Conservation (phyloP, 148 eudicot genomes). For the Pouteria glomerata region DNA sequence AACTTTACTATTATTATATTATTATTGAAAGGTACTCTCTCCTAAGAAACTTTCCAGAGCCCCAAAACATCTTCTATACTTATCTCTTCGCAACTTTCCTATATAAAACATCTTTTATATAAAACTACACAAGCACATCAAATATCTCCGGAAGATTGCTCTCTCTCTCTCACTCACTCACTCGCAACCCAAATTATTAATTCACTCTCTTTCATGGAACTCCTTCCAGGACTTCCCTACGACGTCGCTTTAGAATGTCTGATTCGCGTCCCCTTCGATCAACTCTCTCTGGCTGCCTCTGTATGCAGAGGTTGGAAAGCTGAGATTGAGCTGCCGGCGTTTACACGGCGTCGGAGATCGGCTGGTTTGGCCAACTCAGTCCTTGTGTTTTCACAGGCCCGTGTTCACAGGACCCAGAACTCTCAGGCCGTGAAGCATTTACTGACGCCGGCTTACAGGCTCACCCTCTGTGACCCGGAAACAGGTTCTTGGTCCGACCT, state of each 20-base stretch:
- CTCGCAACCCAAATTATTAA: neutral
- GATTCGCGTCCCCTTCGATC: conserved; percentile 38
- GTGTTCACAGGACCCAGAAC: conserved; percentile 12
- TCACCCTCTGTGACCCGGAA: conserved; percentile 46
- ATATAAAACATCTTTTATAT: no score
- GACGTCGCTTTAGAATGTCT: conserved; percentile 66
- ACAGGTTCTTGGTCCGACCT: conserved; percentile 45
- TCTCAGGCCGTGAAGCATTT: conserved; percentile 11
- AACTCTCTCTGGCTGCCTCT: conserved; percentile 36
- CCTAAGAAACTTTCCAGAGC: no score
- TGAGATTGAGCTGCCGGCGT: conserved; percentile 37
- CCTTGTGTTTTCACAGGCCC: conserved; percentile 54
- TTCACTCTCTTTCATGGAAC: conserved; percentile 31
- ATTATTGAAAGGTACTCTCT: no score
- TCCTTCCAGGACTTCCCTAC: conserved; percentile 60
- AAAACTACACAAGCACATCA: no score
- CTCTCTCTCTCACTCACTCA: no score
- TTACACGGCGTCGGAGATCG: conserved; percentile 29
- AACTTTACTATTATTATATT: no score
- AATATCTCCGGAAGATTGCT: no score
- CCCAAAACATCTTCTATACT: no score
- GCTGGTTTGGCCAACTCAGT: conserved; percentile 43
- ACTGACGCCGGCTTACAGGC: conserved; percentile 33
- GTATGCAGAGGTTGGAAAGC: conserved; percentile 51
- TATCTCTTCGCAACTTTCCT: no score